Evolutionary conservation across 164 flowering plant genomes (phyloP).

Genomic region (Aristolochia californica): DNA sequence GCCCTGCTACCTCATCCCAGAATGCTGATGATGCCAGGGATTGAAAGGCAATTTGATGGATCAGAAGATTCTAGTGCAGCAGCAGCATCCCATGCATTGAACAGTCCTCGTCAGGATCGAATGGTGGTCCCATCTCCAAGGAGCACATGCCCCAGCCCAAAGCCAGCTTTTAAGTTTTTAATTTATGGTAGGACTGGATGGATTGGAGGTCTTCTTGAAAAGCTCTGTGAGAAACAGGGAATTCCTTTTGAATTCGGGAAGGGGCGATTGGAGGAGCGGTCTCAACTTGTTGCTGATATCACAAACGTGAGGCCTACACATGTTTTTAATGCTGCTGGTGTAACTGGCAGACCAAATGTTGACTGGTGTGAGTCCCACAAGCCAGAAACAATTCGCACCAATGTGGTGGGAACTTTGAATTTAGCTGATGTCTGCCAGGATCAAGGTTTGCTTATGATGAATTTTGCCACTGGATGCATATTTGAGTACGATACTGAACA

Average conservation of each 20-base stretch:
- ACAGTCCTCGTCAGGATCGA: slow-evolving; percentile 15
- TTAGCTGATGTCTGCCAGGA: slow-evolving; percentile 61
- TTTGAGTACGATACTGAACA: slow-evolving; percentile 57
- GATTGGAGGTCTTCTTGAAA: slow-evolving; percentile 59
- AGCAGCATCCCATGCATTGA: slow-evolving; percentile 13
- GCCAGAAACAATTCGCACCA: slow-evolving; percentile 50
- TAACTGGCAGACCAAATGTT: slow-evolving; percentile 66
- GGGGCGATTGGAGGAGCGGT: slow-evolving; percentile 50
- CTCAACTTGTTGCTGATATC: slow-evolving; percentile 36
- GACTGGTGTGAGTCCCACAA: slow-evolving; percentile 72
- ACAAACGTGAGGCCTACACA: slow-evolving; percentile 49
- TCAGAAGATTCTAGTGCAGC: slow-evolving; percentile 24
- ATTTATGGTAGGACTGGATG: slow-evolving; percentile 61
- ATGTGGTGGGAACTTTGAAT: slow-evolving; percentile 59
- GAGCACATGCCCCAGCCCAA: slow-evolving; percentile 18
- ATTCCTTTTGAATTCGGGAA: slow-evolving; percentile 46
- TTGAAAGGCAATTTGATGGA: slow-evolving; percentile 38
- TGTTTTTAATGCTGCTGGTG: slow-evolving; percentile 64
- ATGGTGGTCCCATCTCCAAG: slow-evolving; percentile 32
- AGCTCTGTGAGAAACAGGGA: slow-evolving; percentile 49
- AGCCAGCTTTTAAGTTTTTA: slow-evolving; percentile 35
- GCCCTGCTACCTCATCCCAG: slow-evolving; percentile 61
- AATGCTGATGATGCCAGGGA: slow-evolving; percentile 69
- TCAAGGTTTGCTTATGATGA: slow-evolving; percentile 44
- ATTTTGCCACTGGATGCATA: slow-evolving; percentile 61